Percentiles rank a stretch among this genome's conserved stretches.
Conservation (phyloP, 164 flowering plant genomes). For the Hamamelis virginiana region DNA sequence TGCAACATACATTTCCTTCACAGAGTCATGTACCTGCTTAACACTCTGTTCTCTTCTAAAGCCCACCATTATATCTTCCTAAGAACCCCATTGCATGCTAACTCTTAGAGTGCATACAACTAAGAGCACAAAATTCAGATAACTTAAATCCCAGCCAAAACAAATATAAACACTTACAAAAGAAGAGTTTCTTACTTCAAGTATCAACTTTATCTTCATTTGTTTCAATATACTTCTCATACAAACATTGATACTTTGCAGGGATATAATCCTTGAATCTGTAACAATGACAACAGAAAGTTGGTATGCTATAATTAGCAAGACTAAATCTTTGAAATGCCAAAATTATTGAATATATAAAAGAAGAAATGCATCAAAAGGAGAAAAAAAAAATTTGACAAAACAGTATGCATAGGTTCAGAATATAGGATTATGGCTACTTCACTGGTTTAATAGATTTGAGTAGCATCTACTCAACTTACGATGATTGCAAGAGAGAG, state of each 20-base stretch:
- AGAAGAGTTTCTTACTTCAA: conserved; percentile 4
- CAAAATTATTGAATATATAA: neutral
- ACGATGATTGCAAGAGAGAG: no score
- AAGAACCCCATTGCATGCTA: neutral
- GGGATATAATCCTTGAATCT: conserved; percentile 92
- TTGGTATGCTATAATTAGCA: neutral
- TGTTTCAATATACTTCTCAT: conserved; percentile 55
- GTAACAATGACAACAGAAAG: conserved; percentile 24
- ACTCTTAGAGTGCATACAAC: neutral
- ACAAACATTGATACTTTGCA: conserved; percentile 62
- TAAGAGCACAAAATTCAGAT: neutral
- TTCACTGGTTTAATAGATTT: no score
- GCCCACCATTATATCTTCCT: no score
- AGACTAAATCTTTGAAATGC: neutral
- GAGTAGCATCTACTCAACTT: no score
- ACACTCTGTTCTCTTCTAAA: neutral
- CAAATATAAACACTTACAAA: neutral
- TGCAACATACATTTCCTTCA: neutral
- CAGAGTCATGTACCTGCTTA: neutral
- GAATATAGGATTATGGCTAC: no score
- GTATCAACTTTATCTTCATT: conserved; percentile 20
- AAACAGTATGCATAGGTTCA: no score
- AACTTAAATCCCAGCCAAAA: neutral
- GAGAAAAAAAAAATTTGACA: neutral
- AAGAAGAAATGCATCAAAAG: no score